Evolutionary conservation across 345 rosid genomes (phyloP).

Genomic region (Balakata baccata): DNA sequence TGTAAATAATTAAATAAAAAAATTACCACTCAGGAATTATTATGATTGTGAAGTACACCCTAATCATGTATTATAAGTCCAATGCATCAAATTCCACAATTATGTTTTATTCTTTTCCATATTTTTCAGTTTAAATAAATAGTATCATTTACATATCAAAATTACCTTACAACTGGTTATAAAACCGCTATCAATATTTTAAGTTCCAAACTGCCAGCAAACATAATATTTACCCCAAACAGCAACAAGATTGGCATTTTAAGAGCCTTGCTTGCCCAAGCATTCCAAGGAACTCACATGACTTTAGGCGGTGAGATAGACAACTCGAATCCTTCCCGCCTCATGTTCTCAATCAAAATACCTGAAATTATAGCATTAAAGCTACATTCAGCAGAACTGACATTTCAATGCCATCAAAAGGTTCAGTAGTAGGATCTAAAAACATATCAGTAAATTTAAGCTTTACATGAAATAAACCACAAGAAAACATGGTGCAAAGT

Average conservation of each 20-base stretch:
- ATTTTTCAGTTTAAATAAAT: background rate
- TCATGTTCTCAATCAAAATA: conserved; percentile 96
- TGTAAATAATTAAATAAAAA: too few species aligned
- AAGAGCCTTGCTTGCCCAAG: conserved; percentile 7
- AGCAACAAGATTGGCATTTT: conserved; percentile 7
- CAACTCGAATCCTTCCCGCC: conserved; percentile 96
- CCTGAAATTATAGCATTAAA: conserved; percentile 45
- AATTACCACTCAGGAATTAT: too few species aligned
- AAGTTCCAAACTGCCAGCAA: background rate
- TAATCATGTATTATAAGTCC: background rate
- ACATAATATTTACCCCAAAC: background rate
- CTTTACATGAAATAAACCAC: background rate
- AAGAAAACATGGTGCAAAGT: conserved; percentile 10
- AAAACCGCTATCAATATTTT: background rate
- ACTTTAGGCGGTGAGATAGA: conserved; percentile 97
- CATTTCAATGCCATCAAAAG: background rate
- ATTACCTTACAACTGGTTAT: background rate
- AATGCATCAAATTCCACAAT: background rate
- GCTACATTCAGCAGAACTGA: conserved; percentile 15
- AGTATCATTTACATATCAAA: background rate
- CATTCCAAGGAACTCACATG: conserved; percentile 56
- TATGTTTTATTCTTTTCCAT: background rate
- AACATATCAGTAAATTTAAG: background rate
- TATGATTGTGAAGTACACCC: background rate
- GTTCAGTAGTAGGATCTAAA: background rate